Evolutionary conservation across 2,329 filamentous ascomycete genomes (phyloP).

Genomic region (Neurospora sp.): DNA sequence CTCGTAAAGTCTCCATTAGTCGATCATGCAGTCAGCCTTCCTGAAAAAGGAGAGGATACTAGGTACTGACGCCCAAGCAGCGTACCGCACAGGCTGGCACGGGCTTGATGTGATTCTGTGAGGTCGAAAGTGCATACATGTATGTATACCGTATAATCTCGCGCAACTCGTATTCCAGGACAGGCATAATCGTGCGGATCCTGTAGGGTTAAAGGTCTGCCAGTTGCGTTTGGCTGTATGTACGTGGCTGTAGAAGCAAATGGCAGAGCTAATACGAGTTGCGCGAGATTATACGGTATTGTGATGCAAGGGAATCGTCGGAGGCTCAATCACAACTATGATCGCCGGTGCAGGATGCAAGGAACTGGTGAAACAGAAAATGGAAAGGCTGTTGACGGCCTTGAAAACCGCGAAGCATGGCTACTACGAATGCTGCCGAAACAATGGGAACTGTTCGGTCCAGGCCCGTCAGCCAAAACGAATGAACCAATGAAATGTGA

Average conservation of each 20-base stretch:
- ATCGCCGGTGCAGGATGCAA: neutral
- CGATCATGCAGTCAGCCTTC: neutral
- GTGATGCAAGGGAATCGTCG: neutral
- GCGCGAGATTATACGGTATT: no score
- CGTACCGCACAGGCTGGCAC: neutral
- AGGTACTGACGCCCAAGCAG: neutral
- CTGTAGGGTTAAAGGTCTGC: neutral
- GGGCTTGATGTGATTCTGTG: neutral
- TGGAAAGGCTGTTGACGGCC: neutral
- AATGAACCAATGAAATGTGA: neutral
- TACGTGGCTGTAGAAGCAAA: neutral
- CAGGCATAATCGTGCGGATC: neutral
- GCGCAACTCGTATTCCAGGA: neutral
- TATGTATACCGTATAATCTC: neutral
- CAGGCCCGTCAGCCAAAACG: neutral
- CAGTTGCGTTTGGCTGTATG: neutral
- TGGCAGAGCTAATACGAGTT: neutral
- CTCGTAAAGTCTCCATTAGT: neutral
- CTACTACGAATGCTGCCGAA: neutral
- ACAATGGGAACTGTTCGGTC: neutral
- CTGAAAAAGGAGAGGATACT: neutral
- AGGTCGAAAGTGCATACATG: neutral
- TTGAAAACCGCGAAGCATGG: neutral
- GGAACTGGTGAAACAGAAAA: neutral
- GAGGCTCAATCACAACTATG: neutral